Evolutionary conservation across 2,329 filamentous ascomycete species (phyloP).

Genomic region (Colletotrichum higginsianum): DNA sequence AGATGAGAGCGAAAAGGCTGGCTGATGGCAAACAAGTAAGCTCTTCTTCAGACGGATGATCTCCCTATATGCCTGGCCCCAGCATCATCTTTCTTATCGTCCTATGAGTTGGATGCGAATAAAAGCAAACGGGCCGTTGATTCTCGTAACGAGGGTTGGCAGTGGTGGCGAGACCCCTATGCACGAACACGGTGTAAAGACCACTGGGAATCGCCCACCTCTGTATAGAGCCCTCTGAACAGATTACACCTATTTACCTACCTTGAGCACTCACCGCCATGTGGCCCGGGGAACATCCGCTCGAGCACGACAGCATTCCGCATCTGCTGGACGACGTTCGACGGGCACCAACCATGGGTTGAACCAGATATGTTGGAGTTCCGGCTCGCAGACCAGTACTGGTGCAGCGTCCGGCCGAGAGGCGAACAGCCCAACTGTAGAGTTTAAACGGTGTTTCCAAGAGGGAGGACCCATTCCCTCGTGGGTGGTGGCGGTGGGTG

Average conservation of each 20-base stretch:
- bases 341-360: not conserved
- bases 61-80: slow-evolving; percentile 5
- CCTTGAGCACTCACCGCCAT: slow-evolving; percentile 7
- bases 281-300: slow-evolving; percentile 12
- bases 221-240: too few species aligned
- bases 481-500: slow-evolving; percentile 26
- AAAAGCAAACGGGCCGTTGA: not conserved
- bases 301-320: not conserved
- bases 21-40: slow-evolving; percentile 20
- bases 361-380: not conserved
- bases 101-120: not conserved
- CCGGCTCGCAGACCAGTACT: not conserved
- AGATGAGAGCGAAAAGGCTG: not conserved
- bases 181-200: slow-evolving; percentile 30
- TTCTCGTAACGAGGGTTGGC: slow-evolving; percentile 25
- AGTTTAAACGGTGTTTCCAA: slow-evolving; percentile 37
- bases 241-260: too few species aligned
- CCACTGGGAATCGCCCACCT: not conserved
- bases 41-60: slow-evolving; percentile 23
- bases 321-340: slow-evolving; percentile 1
- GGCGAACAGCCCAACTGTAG: slow-evolving; percentile 14
- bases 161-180: slow-evolving; percentile 12
- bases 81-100: not conserved
- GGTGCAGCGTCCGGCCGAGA: not conserved
- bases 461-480: slow-evolving; percentile 18